Base-by-base conservation (phyloP, 139 green algal species). In the Micractinium sp. region DNA sequence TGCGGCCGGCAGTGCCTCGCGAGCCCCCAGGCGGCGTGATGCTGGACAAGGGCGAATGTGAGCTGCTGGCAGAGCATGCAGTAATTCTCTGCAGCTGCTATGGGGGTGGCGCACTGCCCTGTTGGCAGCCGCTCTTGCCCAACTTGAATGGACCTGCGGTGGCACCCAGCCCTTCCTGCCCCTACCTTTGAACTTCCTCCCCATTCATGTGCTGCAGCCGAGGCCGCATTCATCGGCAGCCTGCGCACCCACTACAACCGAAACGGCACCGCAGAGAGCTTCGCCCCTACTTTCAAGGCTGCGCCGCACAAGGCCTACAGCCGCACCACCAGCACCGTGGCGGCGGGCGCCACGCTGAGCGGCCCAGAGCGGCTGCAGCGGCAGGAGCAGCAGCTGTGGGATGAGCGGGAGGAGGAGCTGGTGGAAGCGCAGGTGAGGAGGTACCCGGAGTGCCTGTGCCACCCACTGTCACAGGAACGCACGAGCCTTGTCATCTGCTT, bases 331-430 rank as follows among this genome's bases (percentile, higher is more conserved):
- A 23, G 19, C 83, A 36, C 60, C 35, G 33, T 19, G 15, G 35
- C 22, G 47, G 7, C 47, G 47, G 47, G 47, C 47, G 47, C 47
- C 7, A 16, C 47, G 47, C 12, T 4, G 15, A 41, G 63, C 80
- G 41, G 33, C 33, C 14, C 63, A 0, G 41, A 36, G 27, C 39
- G n/a, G 20, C 85, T 75, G 47, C 41, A 56, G 71, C 35, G 35
- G 35, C 86, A 89, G 36, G 86, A 89, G 75, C 35, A 53, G 27
- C 18, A 15, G 35, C 38, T 89, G 36, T 89, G 86, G 86, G 74
- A 89, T 25, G 53, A 85, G 76, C 53, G 86, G 18, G 75, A 89
- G 36, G 47, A 85, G 53, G 86, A 89, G 76, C 75, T 89, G 75
- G 36, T 79, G 23, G 86, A 85, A 29, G 75, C 86, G 0, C 86